phyloP scores from a whole-genome alignment of 352 stramenopile genomes.

The Globisporangium rhizosaccharum region DNA sequence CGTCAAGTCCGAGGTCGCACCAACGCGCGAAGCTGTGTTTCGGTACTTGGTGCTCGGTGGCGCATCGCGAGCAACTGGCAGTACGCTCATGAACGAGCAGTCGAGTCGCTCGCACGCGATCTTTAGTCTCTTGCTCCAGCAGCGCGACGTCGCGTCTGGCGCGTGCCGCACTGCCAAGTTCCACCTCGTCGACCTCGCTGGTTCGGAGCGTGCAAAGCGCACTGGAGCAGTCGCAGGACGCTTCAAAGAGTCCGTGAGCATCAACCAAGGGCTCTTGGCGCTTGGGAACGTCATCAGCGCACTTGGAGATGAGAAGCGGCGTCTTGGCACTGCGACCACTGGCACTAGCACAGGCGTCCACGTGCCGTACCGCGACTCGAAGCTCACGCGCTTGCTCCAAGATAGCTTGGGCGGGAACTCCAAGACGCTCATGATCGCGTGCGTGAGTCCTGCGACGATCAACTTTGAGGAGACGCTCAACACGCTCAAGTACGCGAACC shows the following conservation, averaged over 20 bases:
- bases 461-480: conserved; percentile 96
- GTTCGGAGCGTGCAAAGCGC: conserved; percentile 91
- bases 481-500: conserved; percentile 97
- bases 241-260: conserved; percentile 93
- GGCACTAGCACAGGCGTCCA: conserved; percentile 32
- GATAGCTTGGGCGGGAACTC: conserved; percentile 87
- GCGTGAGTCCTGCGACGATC: conserved; percentile 64
- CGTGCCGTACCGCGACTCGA: conserved; percentile 90
- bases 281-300: conserved; percentile 95
- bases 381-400: conserved; percentile 86
- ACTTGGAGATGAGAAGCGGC: conserved; percentile 88
- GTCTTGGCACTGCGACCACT: conserved; percentile 11
- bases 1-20: conserved; percentile 75
- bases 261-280: conserved; percentile 94
- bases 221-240: conserved; percentile 84
- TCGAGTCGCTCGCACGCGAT: conserved; percentile 89
- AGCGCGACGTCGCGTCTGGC: conserved; percentile 34
- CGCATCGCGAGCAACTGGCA: conserved; percentile 73
- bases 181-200: conserved; percentile 94
- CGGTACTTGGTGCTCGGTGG: conserved; percentile 75
- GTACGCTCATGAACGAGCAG: conserved; percentile 89
- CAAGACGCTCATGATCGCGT: conserved; percentile 90
- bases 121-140: conserved; percentile 85
- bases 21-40: conserved; percentile 77
- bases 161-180: conserved; percentile 85